Conservation (phyloP, 257 asterid genomes). For the Fraxinus excelsior region DNA sequence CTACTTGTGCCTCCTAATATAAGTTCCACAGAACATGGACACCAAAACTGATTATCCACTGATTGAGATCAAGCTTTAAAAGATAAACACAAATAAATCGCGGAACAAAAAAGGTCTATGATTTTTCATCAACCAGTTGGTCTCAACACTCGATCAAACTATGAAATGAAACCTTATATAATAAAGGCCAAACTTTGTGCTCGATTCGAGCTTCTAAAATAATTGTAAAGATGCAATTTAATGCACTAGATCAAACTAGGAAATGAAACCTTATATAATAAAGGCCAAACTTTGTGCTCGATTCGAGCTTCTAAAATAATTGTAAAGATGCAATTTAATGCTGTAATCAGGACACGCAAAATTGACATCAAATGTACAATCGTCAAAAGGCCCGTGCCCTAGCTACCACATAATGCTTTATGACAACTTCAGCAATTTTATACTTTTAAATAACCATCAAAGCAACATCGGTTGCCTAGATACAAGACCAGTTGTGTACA, state of each 20-base stretch:
- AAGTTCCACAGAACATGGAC: neutral
- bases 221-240: neutral
- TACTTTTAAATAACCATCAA: conserved; percentile 3
- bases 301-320: neutral
- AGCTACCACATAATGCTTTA: conserved; percentile 13
- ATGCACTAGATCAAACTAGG: neutral
- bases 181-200: neutral
- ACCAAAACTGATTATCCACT: neutral
- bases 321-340: no score
- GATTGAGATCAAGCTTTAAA: neutral
- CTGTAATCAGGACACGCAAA: neutral
- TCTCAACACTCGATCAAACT: neutral
- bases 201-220: neutral
- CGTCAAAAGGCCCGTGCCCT: neutral
- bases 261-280: neutral
- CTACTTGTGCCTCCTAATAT: neutral
- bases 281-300: neutral
- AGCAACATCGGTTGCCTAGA: neutral
- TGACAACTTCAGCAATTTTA: neutral
- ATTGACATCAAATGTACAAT: neutral
- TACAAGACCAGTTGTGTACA: conserved; percentile 4
- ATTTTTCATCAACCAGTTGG: neutral
- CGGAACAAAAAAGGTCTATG: neutral
- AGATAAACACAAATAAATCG: neutral
- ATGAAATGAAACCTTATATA: neutral